Evolutionary conservation across 2,329 filamentous ascomycete genomes (phyloP).

Genomic region (Hymenoscyphus salicellus): DNA sequence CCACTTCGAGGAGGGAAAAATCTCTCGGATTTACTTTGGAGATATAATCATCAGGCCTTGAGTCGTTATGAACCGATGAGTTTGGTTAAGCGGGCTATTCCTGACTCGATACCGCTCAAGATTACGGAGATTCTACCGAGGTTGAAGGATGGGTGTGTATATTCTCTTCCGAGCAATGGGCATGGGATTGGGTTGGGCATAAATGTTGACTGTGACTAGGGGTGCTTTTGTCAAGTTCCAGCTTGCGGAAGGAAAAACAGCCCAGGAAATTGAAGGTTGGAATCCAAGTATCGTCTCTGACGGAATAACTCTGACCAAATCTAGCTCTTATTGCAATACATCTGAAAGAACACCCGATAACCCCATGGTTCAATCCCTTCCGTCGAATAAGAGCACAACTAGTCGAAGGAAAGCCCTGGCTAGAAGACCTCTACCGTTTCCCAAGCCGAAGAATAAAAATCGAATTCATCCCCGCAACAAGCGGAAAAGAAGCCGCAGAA

Average conservation of each 20-base stretch:
- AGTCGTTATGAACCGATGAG: conserved; percentile 54
- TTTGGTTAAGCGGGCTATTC: conserved; percentile 60
- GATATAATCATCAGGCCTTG: conserved; percentile 49
- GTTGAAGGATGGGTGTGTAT: conserved; percentile 70
- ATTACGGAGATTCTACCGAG: conserved; percentile 80
- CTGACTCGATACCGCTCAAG: conserved; percentile 59
- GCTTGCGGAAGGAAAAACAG: conserved; percentile 43
- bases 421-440: conserved; percentile 84
- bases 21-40: conserved; percentile 48
- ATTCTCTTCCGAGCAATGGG: neutral
- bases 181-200: neutral
- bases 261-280: conserved; percentile 54
- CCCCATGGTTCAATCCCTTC: conserved; percentile 88
- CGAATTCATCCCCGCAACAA: conserved; percentile 74
- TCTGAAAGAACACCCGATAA: conserved; percentile 67
- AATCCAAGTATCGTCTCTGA: neutral
- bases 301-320: neutral
- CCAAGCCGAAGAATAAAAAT: conserved; percentile 74
- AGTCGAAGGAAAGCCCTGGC: conserved; percentile 84
- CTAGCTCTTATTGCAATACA: conserved; percentile 53
- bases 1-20: conserved; percentile 45
- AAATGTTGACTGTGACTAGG: conserved; percentile 13
- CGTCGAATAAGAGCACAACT: conserved; percentile 65
- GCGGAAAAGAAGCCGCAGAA: conserved; percentile 71
- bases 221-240: conserved; percentile 89